Evolutionary conservation across 345 rosid genomes (phyloP), one percentile per base, ranked within the genome.

Genomic region (Hibiscus tridactylites): DNA sequence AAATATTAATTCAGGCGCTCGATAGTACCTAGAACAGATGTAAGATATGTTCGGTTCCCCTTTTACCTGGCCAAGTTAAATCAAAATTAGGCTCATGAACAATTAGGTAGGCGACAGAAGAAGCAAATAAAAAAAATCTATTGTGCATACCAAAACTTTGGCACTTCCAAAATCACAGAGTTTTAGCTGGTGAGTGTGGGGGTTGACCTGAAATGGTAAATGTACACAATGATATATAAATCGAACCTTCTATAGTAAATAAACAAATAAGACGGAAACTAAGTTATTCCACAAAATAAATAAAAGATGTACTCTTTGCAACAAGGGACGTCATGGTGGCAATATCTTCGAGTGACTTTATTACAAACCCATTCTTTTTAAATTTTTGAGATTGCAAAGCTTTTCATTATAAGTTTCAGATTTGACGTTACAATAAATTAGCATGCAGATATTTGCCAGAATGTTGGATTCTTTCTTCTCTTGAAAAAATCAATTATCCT

Each of bases 111-210:
- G 33, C 4, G 15, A 42, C 0, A 50, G 26, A 74, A 67, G 15
- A 46, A 49, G 39, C 53, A 28, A 17, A 9, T 0, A 72, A 50
- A 2, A 57, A 6, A 12, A 19, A 19, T 6, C 54, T 54, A 67
- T 53, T 69, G 63, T 64, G 80, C 91, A 37, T 54, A 95, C 98
- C 99, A 92, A 83, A 61, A 95, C 90, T 89, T 95, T 92, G 0
- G 99, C 99, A 75, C 99, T 95, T 74, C 99, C 99, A 81, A 95
- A 95, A 77, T 95, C 99, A 0, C 98, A 92, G 3, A 92, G 77
- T 75, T 95, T 95, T 79, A 95, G 83, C 87, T 92, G 99, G 82
- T 92, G 99, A 11, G 97, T 92, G 72, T 95, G 99, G 33, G 99
- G 99, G 67, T 95, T 95, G 35, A 95, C 96, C 96, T 96, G 80